A percentile compares a stretch with the other conserved stretches of the same genome.
Conservation (phyloP, 2,329 filamentous ascomycete species). For the Ilyonectria sp. region DNA sequence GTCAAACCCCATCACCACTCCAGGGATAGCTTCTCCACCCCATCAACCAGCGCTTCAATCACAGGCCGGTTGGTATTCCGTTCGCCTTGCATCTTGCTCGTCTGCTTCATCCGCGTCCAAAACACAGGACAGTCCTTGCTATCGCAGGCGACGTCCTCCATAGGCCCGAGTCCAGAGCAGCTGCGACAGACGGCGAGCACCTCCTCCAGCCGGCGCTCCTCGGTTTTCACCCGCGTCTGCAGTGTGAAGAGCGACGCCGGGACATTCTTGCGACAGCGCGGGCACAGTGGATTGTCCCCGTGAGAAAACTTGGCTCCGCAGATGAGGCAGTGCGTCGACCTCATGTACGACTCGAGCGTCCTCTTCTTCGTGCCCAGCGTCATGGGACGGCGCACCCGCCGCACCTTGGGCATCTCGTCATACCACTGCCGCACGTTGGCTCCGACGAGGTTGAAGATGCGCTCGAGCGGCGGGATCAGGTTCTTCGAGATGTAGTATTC, state of each 20-base stretch:
- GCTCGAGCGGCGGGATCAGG: slow-evolving; percentile 92
- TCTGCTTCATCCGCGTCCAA: slow-evolving; percentile 81
- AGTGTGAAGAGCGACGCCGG: slow-evolving; percentile 76
- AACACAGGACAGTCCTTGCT: slow-evolving; percentile 95
- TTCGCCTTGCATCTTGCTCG: slow-evolving; percentile 61
- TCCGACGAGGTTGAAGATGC: slow-evolving; percentile 96
- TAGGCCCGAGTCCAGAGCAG: slow-evolving; percentile 81
- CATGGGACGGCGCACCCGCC: slow-evolving; percentile 70
- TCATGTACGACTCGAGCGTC: slow-evolving; percentile 96
- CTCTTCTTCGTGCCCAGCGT: slow-evolving; percentile 64
- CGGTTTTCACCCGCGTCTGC: slow-evolving; percentile 71
- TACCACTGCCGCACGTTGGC: slow-evolving; percentile 94
- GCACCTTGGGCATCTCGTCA: slow-evolving; percentile 95
- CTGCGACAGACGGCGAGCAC: slow-evolving; percentile 82
- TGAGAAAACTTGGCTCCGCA: slow-evolving; percentile 64
- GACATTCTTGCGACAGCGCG: slow-evolving; percentile 67
- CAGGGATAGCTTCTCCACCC: slow-evolving; percentile 47
- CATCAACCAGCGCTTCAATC: slow-evolving; percentile 51
- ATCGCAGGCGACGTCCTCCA: slow-evolving; percentile 88
- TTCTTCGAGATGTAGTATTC: slow-evolving; percentile 99
- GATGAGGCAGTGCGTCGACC: slow-evolving; percentile 82
- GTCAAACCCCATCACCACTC: slow-evolving; percentile 53
- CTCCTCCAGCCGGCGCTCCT: slow-evolving; percentile 75
- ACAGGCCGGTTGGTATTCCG: slow-evolving; percentile 51
- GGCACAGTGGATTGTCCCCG: slow-evolving; percentile 66